These are phyloP conservation scores for Phoma herbarum DNA, from an alignment of 2,329 filamentous ascomycete species.

Conservation along the genomic window DNA sequence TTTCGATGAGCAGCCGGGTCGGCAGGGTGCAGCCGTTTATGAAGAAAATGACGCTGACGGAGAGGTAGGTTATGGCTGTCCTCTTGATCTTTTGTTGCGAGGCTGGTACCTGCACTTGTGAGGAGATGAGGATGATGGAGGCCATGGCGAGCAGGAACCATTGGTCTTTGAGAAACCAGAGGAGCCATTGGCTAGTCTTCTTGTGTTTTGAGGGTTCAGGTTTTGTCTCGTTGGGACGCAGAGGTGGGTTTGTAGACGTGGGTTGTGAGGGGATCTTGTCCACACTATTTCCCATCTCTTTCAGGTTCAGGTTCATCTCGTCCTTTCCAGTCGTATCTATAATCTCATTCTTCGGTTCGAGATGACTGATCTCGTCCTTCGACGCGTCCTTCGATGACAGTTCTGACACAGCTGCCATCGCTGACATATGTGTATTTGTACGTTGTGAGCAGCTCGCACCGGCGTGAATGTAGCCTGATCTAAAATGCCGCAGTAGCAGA, in stretches of 20 bases:
- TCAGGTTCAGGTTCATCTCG: background rate
- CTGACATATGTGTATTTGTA: background rate
- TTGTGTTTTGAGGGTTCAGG: conserved; percentile 8
- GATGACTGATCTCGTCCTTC: background rate
- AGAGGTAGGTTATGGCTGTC: conserved; percentile 69
- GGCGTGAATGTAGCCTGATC: no score
- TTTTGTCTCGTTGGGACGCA: background rate
- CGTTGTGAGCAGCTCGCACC: background rate
- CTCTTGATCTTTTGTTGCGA: conserved; percentile 61
- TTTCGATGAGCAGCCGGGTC: conserved; percentile 66
- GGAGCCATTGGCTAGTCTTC: conserved; percentile 24
- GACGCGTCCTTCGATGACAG: conserved; percentile 8
- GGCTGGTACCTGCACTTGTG: conserved; percentile 64
- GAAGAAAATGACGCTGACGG: conserved; percentile 74
- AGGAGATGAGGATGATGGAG: conserved; percentile 61
- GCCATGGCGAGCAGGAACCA: conserved; percentile 72
- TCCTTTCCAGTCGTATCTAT: background rate
- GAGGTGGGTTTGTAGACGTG: background rate
- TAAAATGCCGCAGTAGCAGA: background rate
- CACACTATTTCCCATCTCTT: conserved; percentile 2
- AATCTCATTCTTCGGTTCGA: conserved; percentile 8
- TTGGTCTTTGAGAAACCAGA: conserved; percentile 62
- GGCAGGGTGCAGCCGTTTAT: conserved; percentile 75
- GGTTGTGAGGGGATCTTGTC: background rate
- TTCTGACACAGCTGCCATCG: conserved; percentile 6